These are phyloP conservation scores for Musa troglodytarum DNA, from an alignment of 176 grass and related monocot species.

Conservation along the genomic window DNA sequence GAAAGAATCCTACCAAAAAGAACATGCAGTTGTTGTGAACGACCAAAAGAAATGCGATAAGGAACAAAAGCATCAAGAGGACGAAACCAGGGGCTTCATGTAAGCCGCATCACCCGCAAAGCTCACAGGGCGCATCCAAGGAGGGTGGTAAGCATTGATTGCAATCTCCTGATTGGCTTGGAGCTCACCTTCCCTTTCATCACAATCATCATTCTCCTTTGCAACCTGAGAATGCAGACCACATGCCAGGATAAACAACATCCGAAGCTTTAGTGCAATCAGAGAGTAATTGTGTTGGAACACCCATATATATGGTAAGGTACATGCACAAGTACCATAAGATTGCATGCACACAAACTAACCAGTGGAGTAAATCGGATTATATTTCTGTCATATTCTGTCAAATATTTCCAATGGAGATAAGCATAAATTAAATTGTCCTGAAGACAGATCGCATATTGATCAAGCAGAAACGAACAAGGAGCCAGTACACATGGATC, in stretches of 20 bases:
- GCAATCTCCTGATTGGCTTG: constrained; percentile 16
- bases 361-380: too few relatives aligned
- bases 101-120: constrained; percentile 29
- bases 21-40: too few relatives aligned
- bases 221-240: constrained; percentile 29
- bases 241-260: neutral
- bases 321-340: too few relatives aligned
- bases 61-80: neutral
- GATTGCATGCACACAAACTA: too few relatives aligned
- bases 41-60: too few relatives aligned
- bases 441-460: too few relatives aligned
- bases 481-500: too few relatives aligned
- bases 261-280: neutral
- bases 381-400: too few relatives aligned
- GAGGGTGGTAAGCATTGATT: constrained; percentile 42
- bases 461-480: too few relatives aligned
- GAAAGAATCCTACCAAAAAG: too few relatives aligned
- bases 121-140: constrained; percentile 48
- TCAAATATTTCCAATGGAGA: too few relatives aligned
- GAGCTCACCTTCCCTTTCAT: constrained; percentile 22
- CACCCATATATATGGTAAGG: neutral
- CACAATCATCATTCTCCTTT: constrained; percentile 46
- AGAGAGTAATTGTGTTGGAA: neutral
- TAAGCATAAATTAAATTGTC: too few relatives aligned
- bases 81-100: constrained; percentile 38